These are phyloP conservation scores for Trichoderma cornu-damae DNA, from an alignment of 2,329 filamentous ascomycete species.

Conservation along the genomic window DNA sequence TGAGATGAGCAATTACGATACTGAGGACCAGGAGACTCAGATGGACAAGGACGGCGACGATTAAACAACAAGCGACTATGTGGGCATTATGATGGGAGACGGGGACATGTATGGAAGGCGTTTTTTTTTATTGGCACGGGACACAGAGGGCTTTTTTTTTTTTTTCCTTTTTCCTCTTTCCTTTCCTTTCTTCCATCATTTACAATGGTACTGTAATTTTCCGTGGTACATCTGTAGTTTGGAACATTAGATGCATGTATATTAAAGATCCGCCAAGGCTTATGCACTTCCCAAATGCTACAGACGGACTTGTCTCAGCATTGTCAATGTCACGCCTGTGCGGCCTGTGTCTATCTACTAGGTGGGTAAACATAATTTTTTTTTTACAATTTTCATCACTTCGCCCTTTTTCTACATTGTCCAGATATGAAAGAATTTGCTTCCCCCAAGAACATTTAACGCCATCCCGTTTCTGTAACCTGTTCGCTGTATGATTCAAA, in stretches of 20 bases:
- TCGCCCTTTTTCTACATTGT: background rate
- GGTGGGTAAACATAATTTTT: no score
- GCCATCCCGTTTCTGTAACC: background rate
- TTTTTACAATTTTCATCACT: background rate
- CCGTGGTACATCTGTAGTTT: background rate
- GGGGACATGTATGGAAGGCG: background rate
- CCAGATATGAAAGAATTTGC: background rate
- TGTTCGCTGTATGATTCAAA: background rate
- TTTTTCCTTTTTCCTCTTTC: background rate
- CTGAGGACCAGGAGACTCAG: conserved; percentile 37
- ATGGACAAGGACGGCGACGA: conserved; percentile 34
- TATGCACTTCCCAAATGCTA: background rate
- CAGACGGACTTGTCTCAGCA: background rate
- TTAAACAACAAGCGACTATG: conserved; percentile 18
- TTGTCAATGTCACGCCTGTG: background rate
- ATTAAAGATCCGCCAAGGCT: background rate
- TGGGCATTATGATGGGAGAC: background rate
- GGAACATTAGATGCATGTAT: conserved; percentile 6
- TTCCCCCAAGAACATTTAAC: conserved; percentile 6
- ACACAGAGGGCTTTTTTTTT: background rate
- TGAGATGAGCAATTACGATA: conserved; percentile 46
- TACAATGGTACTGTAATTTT: background rate
- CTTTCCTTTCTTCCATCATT: background rate
- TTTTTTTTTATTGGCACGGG: background rate
- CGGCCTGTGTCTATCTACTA: background rate